Base-by-base conservation (phyloP, 179 eudicot genomes). In the Beta macrorhiza region DNA sequence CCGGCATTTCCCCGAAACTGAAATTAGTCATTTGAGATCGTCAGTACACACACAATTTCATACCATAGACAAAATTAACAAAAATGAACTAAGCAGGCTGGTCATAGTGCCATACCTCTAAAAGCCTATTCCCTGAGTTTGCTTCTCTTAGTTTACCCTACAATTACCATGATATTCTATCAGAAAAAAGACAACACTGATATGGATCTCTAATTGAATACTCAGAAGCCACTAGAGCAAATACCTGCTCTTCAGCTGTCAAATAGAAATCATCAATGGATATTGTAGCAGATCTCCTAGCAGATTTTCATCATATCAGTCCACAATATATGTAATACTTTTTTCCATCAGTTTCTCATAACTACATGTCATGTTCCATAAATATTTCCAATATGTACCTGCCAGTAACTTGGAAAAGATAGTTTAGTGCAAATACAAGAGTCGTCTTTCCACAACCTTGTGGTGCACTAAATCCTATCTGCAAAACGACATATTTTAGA, bases 401-500 rank as follows among this genome's bases (percentile, higher is more conserved):
- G 89, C 93, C 93, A 75, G 85, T 90, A 81, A 84, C 74, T 44
- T 83, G 62, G 87, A 93, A 95, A 83, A 95, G 97, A 86, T 88
- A 94, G 78, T 91, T 90, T 49, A 95, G 88, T n/a, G 99, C 99
- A 82, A 83, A 93, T 62, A 93, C 97, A 82, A 95, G 99, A 59
- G 98, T 95, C 64, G 99, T 93, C 86, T 95, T 95, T 76, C 99
- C 99, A 86, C 98, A 93, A 76, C 99, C 99, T 87, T 95, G 99
- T 7, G 99, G 99, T 58, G 99, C 99, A 86, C 99, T 95, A 83
- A 95, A 93, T 65, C 99, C 99, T 87, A 95, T 91, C 99, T 95
- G 94, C 92, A 89, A 77, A 58, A 16, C 49, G 59, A 20, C 47
- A 20, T 37, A 59, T 32, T 37, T 75, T 65, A 86, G 65, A 74